These are phyloP conservation scores for Blastocystis sp. DNA, from an alignment of 352 stramenopile species.

Conservation along the genomic window DNA sequence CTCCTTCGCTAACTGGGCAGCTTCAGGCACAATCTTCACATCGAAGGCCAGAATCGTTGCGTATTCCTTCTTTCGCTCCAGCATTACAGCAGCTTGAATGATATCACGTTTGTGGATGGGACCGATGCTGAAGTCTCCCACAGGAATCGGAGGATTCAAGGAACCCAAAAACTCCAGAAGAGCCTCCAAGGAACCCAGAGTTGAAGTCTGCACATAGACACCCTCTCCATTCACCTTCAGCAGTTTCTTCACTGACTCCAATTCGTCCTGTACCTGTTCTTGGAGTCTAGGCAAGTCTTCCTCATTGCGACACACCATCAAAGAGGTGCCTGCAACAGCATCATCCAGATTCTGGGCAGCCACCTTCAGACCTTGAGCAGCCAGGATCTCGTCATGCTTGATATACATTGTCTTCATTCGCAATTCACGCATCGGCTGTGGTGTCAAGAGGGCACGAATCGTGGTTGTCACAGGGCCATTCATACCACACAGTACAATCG, in stretches of 20 bases:
- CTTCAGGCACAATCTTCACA: slow-evolving; percentile 88
- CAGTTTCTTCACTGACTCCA: neutral
- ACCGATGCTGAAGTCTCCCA: slow-evolving; percentile 84
- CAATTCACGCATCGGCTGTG: slow-evolving; percentile 92
- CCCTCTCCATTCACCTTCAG: slow-evolving; percentile 85
- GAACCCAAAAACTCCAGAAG: slow-evolving; percentile 91
- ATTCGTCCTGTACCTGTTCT: slow-evolving; percentile 70
- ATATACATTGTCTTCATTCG: slow-evolving; percentile 81
- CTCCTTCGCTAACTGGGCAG: slow-evolving; percentile 71
- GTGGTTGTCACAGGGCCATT: slow-evolving; percentile 91
- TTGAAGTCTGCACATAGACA: slow-evolving; percentile 96
- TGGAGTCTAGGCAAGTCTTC: slow-evolving; percentile 96
- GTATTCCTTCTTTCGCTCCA: slow-evolving; percentile 91
- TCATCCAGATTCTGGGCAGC: slow-evolving; percentile 88
- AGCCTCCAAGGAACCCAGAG: slow-evolving; percentile 91
- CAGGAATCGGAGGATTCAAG: slow-evolving; percentile 75
- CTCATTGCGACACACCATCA: slow-evolving; percentile 88
- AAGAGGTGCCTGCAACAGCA: slow-evolving; percentile 90
- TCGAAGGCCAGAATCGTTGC: slow-evolving; percentile 90
- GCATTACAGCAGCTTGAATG: slow-evolving; percentile 92
- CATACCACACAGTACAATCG: slow-evolving; percentile 92
- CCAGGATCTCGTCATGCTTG: slow-evolving; percentile 91
- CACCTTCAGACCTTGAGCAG: slow-evolving; percentile 97
- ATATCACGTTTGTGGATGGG: slow-evolving; percentile 97
- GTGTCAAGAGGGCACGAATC: slow-evolving; percentile 92